Evolutionary conservation across 768 basidiomycete species (phyloP), one percentile per base, ranked within the genome.

Genomic region (Antrodiella citrinella): DNA sequence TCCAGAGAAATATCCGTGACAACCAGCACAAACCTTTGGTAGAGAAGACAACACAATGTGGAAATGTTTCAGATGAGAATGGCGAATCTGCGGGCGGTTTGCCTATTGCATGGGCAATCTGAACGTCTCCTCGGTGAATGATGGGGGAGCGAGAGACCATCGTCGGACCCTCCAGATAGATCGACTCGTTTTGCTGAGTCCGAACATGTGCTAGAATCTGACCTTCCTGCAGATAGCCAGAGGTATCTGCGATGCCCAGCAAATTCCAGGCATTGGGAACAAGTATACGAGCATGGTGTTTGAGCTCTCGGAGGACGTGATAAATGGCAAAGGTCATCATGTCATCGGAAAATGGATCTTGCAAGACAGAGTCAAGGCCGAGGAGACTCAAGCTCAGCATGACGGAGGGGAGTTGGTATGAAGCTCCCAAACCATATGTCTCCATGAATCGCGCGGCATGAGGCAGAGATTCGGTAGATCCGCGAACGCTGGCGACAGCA

Each of bases 181-280:
- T 60, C 0, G 63, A 53, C 13, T 56, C 50, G 15, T 69, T 68
- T 22, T 77, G 68, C 0, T 65, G 56, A 15, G 67, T 67, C 48
- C 73, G 72, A 41, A 81, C 65, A 54, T 77, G 83, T 1, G 75
- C 81, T 57, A 84, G 88, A 19, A 88, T 74, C 54, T 86, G 67
- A 1, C 72, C 72, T 49, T 74, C 74, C 26, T 69, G 25, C 4
- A 87, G 69, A 51, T 69, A 76, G 1, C 64, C 61, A 53, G 82
- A 78, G 1, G 80, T 70, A 59, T 90, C 86, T 0, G 83, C 83
- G 4, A 87, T 76, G 0, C 86, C 86, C 3, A 86, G 85, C 1
- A 90, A 62, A 0, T 82, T 87, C 70, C 75, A 83, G 2, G 74
- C 78, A 3, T 68, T 67, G 1, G 76, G 78, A 13, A 89, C 69